A percentile compares a stretch with the other conserved stretches of the same genome.
phyloP scores from a whole-genome alignment of 257 asterid species.

The Penstemon eatonii region DNA sequence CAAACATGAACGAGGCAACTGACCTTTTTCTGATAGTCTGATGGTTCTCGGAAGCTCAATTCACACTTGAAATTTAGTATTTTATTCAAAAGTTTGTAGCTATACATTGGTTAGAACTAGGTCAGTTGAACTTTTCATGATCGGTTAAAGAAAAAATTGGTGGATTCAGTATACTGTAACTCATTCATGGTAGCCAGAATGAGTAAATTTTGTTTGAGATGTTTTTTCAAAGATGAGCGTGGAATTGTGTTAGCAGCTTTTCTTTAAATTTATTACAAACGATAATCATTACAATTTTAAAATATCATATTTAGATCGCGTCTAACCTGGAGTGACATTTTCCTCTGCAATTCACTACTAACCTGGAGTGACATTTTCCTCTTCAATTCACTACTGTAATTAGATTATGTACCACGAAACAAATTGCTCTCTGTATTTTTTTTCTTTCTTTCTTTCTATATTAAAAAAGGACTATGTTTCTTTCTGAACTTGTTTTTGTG shows the following conservation, averaged over 20 bases:
- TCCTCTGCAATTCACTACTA: not conserved
- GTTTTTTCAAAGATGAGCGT: not conserved
- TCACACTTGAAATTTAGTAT: too few relatives aligned
- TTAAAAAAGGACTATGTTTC: too few relatives aligned
- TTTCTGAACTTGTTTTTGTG: too few relatives aligned
- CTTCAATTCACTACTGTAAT: constrained; percentile 10
- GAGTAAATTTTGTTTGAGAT: not conserved
- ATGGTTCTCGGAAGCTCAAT: too few relatives aligned
- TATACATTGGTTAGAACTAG: not conserved
- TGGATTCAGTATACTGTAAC: not conserved
- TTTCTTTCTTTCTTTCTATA: too few relatives aligned
- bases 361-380: not conserved
- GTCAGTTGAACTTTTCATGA: not conserved
- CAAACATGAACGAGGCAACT: too few relatives aligned
- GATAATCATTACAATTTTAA: not conserved
- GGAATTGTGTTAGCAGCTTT: not conserved
- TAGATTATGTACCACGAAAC: constrained; percentile 5
- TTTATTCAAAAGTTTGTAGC: too few relatives aligned
- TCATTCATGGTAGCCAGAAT: not conserved
- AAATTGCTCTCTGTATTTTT: not conserved
- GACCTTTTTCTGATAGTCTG: too few relatives aligned
- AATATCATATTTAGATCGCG: not conserved
- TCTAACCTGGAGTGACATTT: constrained; percentile 6
- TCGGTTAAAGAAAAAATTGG: not conserved
- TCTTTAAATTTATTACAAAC: too few relatives aligned